Evolutionary conservation across 371 early-diverging fungal genomes (phyloP).

Genomic region (Mucor plumbeus): DNA sequence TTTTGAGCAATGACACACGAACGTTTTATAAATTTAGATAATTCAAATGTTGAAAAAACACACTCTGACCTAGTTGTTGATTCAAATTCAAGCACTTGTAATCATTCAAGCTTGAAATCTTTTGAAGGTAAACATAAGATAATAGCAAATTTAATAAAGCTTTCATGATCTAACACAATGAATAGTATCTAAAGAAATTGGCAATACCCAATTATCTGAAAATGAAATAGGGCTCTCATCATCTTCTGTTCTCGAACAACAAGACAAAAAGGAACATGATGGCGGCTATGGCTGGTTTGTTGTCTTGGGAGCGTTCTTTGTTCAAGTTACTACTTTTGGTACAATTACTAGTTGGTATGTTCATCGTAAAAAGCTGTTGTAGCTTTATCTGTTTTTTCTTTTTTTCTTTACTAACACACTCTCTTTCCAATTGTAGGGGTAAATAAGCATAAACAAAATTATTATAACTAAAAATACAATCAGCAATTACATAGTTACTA

Average conservation of each 20-base stretch:
- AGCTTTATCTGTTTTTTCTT: no score
- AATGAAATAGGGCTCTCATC: neutral
- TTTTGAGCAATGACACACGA: constrained; percentile 5
- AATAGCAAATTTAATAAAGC: neutral
- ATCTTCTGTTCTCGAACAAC: neutral
- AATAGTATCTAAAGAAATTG: neutral
- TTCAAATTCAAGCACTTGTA: neutral
- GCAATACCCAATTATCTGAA: neutral
- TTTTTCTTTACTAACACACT: no score
- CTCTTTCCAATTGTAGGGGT: constrained; percentile 21
- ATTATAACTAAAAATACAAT: no score
- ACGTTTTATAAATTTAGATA: neutral
- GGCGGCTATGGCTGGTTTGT: constrained; percentile 67
- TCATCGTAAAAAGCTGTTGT: no score
- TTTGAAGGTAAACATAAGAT: neutral
- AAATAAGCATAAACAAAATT: neutral
- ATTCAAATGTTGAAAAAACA: neutral
- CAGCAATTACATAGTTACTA: neutral
- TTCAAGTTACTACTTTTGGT: constrained; percentile 64
- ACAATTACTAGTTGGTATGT: constrained; percentile 38
- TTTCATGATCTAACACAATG: neutral
- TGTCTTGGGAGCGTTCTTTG: constrained; percentile 61
- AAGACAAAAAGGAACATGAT: constrained; percentile 42
- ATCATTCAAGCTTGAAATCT: neutral
- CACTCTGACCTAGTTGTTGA: neutral